A percentile compares a stretch with the other conserved stretches of the same genome.
These are phyloP conservation scores for Rhynchosporium agropyri DNA, from an alignment of 2,329 filamentous ascomycete species.

Conservation along the genomic window DNA sequence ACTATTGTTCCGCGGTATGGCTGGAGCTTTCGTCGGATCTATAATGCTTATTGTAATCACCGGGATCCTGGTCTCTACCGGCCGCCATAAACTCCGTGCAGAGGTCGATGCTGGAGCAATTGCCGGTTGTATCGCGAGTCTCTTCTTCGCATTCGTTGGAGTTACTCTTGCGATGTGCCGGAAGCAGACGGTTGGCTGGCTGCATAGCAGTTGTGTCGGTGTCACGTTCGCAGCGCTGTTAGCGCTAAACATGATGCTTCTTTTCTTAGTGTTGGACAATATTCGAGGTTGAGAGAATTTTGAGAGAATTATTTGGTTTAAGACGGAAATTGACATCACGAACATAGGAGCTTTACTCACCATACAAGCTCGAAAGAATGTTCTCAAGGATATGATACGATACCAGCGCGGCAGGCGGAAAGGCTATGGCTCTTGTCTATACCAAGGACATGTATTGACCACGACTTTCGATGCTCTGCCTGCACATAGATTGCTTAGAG, in stretches of 20 bases:
- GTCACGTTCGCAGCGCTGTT: conserved; percentile 50
- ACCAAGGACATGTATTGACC: conserved; percentile 8
- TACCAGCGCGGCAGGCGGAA: neutral
- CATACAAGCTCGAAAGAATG: neutral
- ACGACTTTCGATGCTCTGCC: neutral
- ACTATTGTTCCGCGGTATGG: conserved; percentile 56
- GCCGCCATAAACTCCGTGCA: conserved; percentile 65
- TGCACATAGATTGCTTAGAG: conserved; percentile 3
- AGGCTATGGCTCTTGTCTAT: neutral
- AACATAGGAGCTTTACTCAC: too few relatives aligned
- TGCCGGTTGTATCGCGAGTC: conserved; percentile 67
- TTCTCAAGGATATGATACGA: neutral
- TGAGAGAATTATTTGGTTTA: neutral
- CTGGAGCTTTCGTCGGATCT: conserved; percentile 59
- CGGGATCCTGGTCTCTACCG: conserved; percentile 66
- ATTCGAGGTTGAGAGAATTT: conserved; percentile 1
- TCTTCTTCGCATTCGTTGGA: conserved; percentile 64
- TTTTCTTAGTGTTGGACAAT: conserved; percentile 54
- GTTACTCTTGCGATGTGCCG: conserved; percentile 61
- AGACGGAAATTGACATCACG: neutral
- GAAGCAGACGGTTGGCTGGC: conserved; percentile 47
- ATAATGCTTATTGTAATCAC: conserved; percentile 67
- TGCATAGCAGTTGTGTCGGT: conserved; percentile 50
- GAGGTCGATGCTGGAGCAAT: conserved; percentile 75
- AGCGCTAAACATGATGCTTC: conserved; percentile 53